Conservation (phyloP, 106 monocot species). For the Alisma plantagoaquatica region DNA sequence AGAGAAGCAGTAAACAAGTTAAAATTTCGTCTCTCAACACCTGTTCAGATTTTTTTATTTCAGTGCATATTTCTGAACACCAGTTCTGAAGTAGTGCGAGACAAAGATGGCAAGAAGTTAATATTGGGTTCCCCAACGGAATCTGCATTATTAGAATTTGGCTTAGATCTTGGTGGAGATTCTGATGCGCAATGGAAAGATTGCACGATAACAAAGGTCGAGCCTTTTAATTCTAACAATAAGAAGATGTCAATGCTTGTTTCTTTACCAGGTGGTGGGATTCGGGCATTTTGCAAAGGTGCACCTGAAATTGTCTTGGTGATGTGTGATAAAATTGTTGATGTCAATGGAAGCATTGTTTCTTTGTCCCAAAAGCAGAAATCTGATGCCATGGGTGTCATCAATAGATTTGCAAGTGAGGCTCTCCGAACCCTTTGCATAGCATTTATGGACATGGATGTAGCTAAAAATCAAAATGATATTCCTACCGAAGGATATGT, state of each 20-base stretch:
- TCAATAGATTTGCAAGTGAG: conserved; percentile 64
- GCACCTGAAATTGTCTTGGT: conserved; percentile 72
- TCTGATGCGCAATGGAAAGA: conserved; percentile 26
- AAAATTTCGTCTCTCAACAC: conserved; percentile 32
- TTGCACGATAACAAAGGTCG: conserved; percentile 57
- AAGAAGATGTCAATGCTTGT: conserved; percentile 83
- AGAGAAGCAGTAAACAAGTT: conserved; percentile 30
- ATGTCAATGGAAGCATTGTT: conserved; percentile 39
- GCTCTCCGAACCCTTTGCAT: conserved; percentile 78
- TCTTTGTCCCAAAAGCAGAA: conserved; percentile 39
- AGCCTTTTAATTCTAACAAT: conserved; percentile 82
- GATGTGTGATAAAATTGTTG: conserved; percentile 56
- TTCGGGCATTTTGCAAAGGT: conserved; percentile 74
- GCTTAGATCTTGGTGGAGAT: conserved; percentile 44
- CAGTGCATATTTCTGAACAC: conserved; percentile 69
- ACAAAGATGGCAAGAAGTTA: conserved; percentile 42
- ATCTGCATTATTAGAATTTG: conserved; percentile 75
- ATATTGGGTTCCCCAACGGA: conserved; percentile 85
- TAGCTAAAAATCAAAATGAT: conserved; percentile 19
- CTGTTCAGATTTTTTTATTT: conserved; percentile 31
- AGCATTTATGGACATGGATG: conserved; percentile 57
- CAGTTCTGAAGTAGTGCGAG: conserved; percentile 59
- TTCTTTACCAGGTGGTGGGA: conserved; percentile 35
- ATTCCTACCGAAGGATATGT: conserved; percentile 65
- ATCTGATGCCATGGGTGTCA: conserved; percentile 31